Base-by-base conservation (phyloP, 106 monocot species). In the Allium fistulosum region DNA sequence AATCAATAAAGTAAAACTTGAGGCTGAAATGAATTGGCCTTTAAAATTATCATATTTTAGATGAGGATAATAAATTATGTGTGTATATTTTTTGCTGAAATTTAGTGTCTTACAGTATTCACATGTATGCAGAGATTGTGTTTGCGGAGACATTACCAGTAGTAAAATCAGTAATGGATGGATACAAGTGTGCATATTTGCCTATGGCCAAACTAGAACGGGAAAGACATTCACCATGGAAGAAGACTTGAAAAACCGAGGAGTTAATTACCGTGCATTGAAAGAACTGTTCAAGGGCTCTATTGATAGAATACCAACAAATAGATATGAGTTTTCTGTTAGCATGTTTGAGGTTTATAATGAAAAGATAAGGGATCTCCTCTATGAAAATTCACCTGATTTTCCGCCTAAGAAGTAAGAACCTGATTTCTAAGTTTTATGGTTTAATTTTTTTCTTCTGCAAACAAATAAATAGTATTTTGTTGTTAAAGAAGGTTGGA, bases 201-300 rank as follows among this genome's bases (percentile, higher is more conserved):
- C 96, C 37, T 97, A 92, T 57, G 96, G 96, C 49, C 96, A 97
- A 72, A 97, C 96, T 12, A 91, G 96, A 70, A 88, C 96, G 7
- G 96, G 96, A 47, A 97, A 97, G 67, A 97, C 96, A 4, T 97
- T 88, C 77, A 97, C 96, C 6, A 97, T 97, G 96, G 96, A 97
- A 77, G 96, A 91, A 22, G 87, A 83, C 17, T 75, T 78, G 26
- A 86, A 88, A 60, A 79, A 88, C 49, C 79, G 92, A 65, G 96
- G 96, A 1, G 96, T 97, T 17, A 97, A 97, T 66, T 97, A 88
- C 57, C 81, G 92, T 61, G 82, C 96, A 11, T 68, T 97, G 73
- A 86, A 92, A 72, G 96, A 88, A 76, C 65, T 97, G 15, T 92
- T 97, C 69, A 86, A 72, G 52, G 73, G 73, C 70, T 85, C 88